Evolutionary conservation across 257 asterid genomes (phyloP).

Genomic region (Penstemon eatonii): DNA sequence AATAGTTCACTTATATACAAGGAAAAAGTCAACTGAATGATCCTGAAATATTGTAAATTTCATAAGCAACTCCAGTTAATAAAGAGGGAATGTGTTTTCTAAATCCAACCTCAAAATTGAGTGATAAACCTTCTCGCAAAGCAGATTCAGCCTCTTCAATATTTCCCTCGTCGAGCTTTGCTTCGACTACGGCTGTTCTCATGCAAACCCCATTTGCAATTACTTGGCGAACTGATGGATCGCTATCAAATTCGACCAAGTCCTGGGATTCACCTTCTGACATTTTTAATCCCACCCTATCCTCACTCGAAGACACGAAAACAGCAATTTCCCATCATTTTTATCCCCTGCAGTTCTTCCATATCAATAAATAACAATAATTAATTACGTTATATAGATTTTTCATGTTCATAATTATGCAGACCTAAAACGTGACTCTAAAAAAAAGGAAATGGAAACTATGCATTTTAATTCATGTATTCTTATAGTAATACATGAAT

Average conservation of each 20-base stretch:
- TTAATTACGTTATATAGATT: not conserved
- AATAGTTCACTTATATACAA: not conserved
- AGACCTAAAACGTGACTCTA: no score
- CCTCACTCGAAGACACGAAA: slow-evolving; percentile 36
- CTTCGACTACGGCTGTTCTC: slow-evolving; percentile 69
- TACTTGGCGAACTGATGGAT: slow-evolving; percentile 60
- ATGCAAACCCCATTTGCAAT: slow-evolving; percentile 81
- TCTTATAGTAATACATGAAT: no score
- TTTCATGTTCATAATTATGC: no score
- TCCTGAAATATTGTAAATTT: slow-evolving; percentile 11
- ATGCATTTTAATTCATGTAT: no score
- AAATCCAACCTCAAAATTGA: slow-evolving; percentile 81
- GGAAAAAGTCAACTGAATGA: not conserved
- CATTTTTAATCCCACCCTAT: slow-evolving; percentile 50
- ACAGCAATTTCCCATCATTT: slow-evolving; percentile 38
- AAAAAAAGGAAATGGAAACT: no score
- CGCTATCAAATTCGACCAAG: slow-evolving; percentile 41
- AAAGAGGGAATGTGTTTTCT: not conserved
- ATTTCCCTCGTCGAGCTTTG: slow-evolving; percentile 92
- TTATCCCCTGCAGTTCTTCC: slow-evolving; percentile 30
- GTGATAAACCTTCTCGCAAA: slow-evolving; percentile 85
- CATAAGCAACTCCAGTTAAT: not conserved
- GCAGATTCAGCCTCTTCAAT: slow-evolving; percentile 98
- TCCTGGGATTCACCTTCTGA: slow-evolving; percentile 64
- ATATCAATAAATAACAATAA: slow-evolving; percentile 12